Base-by-base conservation (phyloP, 2,329 filamentous ascomycete genomes). In the Phyllosticta capitalensis region DNA sequence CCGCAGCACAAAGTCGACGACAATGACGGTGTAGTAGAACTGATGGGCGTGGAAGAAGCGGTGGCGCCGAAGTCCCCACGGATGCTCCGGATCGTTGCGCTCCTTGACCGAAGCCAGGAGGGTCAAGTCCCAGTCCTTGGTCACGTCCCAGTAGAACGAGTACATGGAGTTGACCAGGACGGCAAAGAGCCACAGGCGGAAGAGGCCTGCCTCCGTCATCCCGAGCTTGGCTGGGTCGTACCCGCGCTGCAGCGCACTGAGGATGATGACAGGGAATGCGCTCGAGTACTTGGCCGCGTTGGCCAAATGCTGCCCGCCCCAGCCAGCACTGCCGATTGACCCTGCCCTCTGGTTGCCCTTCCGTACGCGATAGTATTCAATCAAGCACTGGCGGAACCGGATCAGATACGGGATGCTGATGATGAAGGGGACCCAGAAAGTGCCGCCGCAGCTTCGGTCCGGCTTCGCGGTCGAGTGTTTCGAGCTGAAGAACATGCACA, bases 81-180 rank as follows among this genome's bases (percentile, higher is more conserved):
- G 83, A 66, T 92, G 82, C 24, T 87, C 83, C 1, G 81, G 80
- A 10, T 81, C 79, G 64, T 79, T 79, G 63, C 87, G 83, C 63
- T 83, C 79, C 45, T 74, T 75, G 14, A 76, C 71, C 1, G 79
- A 71, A 2, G 87, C 83, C 69, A 97, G 89, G 14, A 97, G 80
- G 0, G 88, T 89, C 63, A 99, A 79, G 69, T 97, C 94, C 94
- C 94, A 99, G 78, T 99, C 94, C 76, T 92, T 94, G 59, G 90
- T 82, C 28, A 97, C 85, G 68, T 99, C 94, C 94, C 94, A 99
- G 79, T 94, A 99, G 77, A 97, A 97, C n/a, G 88, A 91, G 75
- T 96, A 99, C 52, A 88, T 78, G 14, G 90, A 95, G 73, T 99
- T 96, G 67, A 94, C 69, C 33, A 90, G 77, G 28, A 90, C 88